Evolutionary conservation across 495 filamentous ascomycete genomes (phyloP).

Genomic region (Lentithecium fluviatile): DNA sequence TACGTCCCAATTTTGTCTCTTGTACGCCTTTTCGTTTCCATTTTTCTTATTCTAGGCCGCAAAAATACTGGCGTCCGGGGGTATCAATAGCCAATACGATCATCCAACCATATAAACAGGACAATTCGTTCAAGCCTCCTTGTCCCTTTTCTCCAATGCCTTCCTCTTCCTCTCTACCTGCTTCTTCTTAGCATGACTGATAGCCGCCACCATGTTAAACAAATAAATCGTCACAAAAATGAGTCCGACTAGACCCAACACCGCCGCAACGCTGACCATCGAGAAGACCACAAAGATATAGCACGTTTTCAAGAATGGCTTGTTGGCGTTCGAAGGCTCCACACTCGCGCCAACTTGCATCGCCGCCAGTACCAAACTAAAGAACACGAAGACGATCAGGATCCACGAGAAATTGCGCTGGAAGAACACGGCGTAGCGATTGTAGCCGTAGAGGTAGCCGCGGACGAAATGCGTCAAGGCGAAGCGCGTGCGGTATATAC

Average conservation of each 20-base stretch:
- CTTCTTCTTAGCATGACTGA: slow-evolving; percentile 25
- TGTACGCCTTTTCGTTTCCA: background rate
- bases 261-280: slow-evolving; percentile 23
- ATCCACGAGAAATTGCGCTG: slow-evolving; percentile 51
- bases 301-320: slow-evolving; percentile 48
- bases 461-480: slow-evolving; percentile 30
- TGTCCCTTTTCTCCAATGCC: slow-evolving; percentile 2
- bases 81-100: background rate
- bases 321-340: slow-evolving; percentile 40
- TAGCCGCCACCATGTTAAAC: slow-evolving; percentile 35
- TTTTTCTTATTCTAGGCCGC: background rate
- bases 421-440: slow-evolving; percentile 40
- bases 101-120: background rate
- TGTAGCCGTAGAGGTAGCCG: slow-evolving; percentile 34
- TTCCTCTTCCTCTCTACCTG: slow-evolving; percentile 9
- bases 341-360: slow-evolving; percentile 61
- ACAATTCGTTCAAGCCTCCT: slow-evolving; percentile 7
- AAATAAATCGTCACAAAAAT: slow-evolving; percentile 32
- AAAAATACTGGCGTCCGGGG: background rate
- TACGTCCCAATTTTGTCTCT: background rate
- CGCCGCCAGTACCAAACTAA: slow-evolving; percentile 56
- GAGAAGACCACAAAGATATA: slow-evolving; percentile 55
- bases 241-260: slow-evolving; percentile 26
- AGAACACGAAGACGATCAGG: slow-evolving; percentile 48
- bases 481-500: slow-evolving; percentile 35